Conservation (phyloP, 2,329 filamentous ascomycete species). For the Fusarium nodosum region DNA sequence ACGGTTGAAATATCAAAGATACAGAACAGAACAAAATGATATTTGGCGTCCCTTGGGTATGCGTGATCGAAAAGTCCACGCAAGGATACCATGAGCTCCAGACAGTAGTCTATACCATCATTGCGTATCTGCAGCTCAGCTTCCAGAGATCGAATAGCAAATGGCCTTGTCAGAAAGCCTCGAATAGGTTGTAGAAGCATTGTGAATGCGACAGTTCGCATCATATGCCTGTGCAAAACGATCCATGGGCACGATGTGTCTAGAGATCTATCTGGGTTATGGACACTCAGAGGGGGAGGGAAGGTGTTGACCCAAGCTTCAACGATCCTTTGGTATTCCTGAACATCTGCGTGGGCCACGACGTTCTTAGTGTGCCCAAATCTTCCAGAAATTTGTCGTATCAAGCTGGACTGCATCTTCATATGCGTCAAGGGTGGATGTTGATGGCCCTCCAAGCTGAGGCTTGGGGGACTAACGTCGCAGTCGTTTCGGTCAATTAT, state of each 20-base stretch:
- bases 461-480: slow-evolving; percentile 52
- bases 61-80: slow-evolving; percentile 60
- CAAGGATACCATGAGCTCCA: slow-evolving; percentile 59
- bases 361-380: slow-evolving; percentile 53
- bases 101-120: slow-evolving; percentile 59
- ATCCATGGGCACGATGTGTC: slow-evolving; percentile 60
- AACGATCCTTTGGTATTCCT: slow-evolving; percentile 53
- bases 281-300: slow-evolving; percentile 57
- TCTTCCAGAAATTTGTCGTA: slow-evolving; percentile 49
- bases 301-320: slow-evolving; percentile 60
- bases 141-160: slow-evolving; percentile 47
- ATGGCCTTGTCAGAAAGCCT: slow-evolving; percentile 58
- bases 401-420: slow-evolving; percentile 55
- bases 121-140: slow-evolving; percentile 57
- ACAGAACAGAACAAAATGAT: slow-evolving; percentile 63
- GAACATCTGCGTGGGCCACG: slow-evolving; percentile 49
- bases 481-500: slow-evolving; percentile 55
- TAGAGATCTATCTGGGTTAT: slow-evolving; percentile 57
- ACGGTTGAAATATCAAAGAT: slow-evolving; percentile 66
- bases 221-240: slow-evolving; percentile 60
- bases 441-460: slow-evolving; percentile 52
- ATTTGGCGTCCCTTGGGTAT: slow-evolving; percentile 62
- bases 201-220: slow-evolving; percentile 61
- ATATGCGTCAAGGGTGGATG: slow-evolving; percentile 55
- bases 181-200: slow-evolving; percentile 63